Percentiles rank a stretch among this genome's conserved stretches.
phyloP scores from a whole-genome alignment of 805 yeast genomes.

The Cyberlindnera americana region DNA sequence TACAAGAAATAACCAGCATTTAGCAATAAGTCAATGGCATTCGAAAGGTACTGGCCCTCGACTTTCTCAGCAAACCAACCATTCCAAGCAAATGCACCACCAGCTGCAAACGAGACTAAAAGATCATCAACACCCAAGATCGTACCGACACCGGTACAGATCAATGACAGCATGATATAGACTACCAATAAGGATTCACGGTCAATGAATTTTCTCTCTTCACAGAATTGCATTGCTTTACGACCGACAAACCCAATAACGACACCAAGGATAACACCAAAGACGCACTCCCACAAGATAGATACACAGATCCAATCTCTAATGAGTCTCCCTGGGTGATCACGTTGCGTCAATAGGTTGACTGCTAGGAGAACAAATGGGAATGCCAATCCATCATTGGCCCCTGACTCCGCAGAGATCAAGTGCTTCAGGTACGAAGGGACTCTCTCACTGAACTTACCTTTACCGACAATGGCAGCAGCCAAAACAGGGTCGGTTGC shows the following conservation, averaged over 20 bases:
- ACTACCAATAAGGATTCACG: slow-evolving; percentile 84
- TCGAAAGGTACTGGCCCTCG: slow-evolving; percentile 81
- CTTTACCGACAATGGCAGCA: slow-evolving; percentile 92
- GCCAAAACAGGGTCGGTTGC: slow-evolving; percentile 95
- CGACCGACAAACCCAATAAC: slow-evolving; percentile 68
- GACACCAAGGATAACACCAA: slow-evolving; percentile 73
- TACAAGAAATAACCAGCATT: slow-evolving; percentile 85
- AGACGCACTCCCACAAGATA: slow-evolving; percentile 73
- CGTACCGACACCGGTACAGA: slow-evolving; percentile 86
- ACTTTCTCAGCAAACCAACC: slow-evolving; percentile 82
- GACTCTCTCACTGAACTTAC: slow-evolving; percentile 84
- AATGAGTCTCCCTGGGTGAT: slow-evolving; percentile 61
- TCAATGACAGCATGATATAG: slow-evolving; percentile 74
- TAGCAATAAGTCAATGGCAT: slow-evolving; percentile 77
- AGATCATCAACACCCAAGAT: slow-evolving; percentile 86
- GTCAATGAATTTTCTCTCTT: slow-evolving; percentile 63
- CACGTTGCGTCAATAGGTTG: slow-evolving; percentile 61
- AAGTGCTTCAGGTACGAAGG: slow-evolving; percentile 86
- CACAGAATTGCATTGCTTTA: slow-evolving; percentile 71
- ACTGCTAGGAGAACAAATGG: slow-evolving; percentile 78
- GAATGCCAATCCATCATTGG: slow-evolving; percentile 94
- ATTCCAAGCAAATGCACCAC: slow-evolving; percentile 91
- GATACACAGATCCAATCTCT: slow-evolving; percentile 78
- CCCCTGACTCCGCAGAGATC: slow-evolving; percentile 80
- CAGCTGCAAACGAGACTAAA: slow-evolving; percentile 85